phyloP scores from a whole-genome alignment of 768 basidiomycete genomes.

The Candolleomyces efflorescens region DNA sequence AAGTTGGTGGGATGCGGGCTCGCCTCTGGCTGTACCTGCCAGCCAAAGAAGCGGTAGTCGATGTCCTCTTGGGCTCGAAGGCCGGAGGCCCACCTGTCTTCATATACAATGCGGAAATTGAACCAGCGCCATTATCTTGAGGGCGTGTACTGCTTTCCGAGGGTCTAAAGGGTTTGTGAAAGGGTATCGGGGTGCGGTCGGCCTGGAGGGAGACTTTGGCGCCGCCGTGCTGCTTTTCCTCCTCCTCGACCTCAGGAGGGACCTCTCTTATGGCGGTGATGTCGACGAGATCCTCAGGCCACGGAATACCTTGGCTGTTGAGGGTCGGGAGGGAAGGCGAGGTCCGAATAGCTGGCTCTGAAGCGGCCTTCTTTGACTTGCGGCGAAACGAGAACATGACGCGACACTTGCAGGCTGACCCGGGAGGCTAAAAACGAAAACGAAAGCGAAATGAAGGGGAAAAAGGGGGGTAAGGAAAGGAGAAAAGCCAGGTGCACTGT shows the following conservation, averaged over 20 bases:
- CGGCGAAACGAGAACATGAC: conserved; percentile 75
- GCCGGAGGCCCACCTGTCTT: conserved; percentile 56
- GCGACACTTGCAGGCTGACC: neutral
- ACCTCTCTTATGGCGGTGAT: conserved; percentile 54
- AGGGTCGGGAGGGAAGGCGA: conserved; percentile 82
- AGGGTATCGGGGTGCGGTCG: conserved; percentile 57
- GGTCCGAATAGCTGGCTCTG: conserved; percentile 51
- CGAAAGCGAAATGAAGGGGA: neutral
- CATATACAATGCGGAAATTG: conserved; percentile 73
- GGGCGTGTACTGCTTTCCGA: conserved; percentile 30
- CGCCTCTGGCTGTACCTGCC: conserved; percentile 61
- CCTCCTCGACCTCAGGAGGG: conserved; percentile 16
- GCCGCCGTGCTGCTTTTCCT: conserved; percentile 8
- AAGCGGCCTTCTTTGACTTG: conserved; percentile 53
- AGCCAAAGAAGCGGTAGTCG: conserved; percentile 27
- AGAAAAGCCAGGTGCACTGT: neutral
- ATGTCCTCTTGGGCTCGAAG: conserved; percentile 52
- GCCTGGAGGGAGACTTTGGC: conserved; percentile 62
- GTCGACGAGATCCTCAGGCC: conserved; percentile 83
- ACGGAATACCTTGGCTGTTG: conserved; percentile 69
- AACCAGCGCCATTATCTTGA: conserved; percentile 37
- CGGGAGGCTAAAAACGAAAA: neutral
- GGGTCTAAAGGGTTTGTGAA: conserved; percentile 72
- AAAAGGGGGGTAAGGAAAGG: neutral
- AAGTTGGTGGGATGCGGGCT: conserved; percentile 64